Conservation (phyloP, 495 filamentous ascomycete genomes). For the Hypoxylon subgilvum region DNA sequence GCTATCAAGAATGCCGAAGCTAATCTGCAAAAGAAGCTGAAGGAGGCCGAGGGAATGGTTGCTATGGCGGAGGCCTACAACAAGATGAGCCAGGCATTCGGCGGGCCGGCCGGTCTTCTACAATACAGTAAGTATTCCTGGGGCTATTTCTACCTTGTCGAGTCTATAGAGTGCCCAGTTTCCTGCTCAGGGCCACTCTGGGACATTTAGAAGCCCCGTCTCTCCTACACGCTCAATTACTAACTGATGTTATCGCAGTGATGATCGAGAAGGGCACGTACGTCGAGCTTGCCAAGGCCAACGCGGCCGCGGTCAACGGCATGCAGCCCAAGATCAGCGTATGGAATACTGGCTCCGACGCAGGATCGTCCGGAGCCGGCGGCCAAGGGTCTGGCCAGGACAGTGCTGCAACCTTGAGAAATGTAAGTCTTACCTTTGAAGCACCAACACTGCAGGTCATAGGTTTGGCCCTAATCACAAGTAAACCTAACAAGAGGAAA, state of each 20-base stretch:
- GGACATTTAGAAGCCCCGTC: no score
- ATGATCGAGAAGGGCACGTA: conserved; percentile 76
- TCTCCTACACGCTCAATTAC: background rate
- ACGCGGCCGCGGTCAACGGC: conserved; percentile 73
- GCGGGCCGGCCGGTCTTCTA: conserved; percentile 73
- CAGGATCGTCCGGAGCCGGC: conserved; percentile 40
- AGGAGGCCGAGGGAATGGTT: conserved; percentile 73
- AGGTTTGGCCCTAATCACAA: no score
- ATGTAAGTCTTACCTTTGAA: conserved; percentile 36
- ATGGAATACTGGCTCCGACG: conserved; percentile 76
- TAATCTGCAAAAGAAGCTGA: conserved; percentile 63
- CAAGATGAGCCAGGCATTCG: conserved; percentile 70
- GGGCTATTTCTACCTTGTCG: background rate
- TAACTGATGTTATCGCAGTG: conserved; percentile 42
- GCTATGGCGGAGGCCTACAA: conserved; percentile 80
- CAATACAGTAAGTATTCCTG: conserved; percentile 59
- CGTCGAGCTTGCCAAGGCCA: conserved; percentile 68
- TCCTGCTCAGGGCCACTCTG: no score
- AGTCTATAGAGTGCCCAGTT: no score
- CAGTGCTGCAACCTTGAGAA: conserved; percentile 50
- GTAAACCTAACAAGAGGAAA: conserved; percentile 41
- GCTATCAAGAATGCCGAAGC: conserved; percentile 69
- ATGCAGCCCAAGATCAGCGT: conserved; percentile 85
- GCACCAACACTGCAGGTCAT: no score
- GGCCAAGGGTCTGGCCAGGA: conserved; percentile 43